Conservation (phyloP, 305 asterid genomes). For the Ajuga reptans region DNA sequence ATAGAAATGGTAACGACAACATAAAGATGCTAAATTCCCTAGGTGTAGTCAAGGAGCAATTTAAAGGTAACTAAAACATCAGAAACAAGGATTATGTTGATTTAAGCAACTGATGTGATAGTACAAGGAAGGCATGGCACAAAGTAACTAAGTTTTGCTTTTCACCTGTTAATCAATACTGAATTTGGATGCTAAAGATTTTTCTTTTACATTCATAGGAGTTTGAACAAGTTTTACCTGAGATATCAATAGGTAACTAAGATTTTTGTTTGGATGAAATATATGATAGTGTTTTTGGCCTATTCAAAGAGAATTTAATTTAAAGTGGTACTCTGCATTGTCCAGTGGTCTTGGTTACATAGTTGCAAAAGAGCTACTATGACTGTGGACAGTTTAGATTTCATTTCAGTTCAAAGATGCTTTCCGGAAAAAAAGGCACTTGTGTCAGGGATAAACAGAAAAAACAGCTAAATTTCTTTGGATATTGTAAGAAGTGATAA, state of each 20-base stretch:
- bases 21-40: neutral
- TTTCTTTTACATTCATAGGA: too few relatives aligned
- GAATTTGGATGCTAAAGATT: too few relatives aligned
- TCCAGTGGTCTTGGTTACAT: neutral
- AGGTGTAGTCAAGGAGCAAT: neutral
- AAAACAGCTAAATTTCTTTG: neutral
- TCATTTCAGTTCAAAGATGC: too few relatives aligned
- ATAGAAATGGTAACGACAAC: neutral
- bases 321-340: slow-evolving; percentile 12
- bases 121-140: neutral
- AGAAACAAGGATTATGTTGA: neutral
- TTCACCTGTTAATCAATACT: neutral
- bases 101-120: neutral
- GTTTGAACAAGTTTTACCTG: neutral
- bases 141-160: neutral
- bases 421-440: neutral
- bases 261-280: neutral
- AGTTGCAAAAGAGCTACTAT: neutral
- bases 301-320: neutral
- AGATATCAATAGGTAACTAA: slow-evolving; percentile 8
- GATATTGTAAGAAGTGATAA: neutral
- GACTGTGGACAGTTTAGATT: too few relatives aligned
- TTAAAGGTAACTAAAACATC: neutral
- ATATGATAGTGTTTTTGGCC: neutral
- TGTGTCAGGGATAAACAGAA: neutral